Evolutionary conservation across 225 moss, liverwort and hornwort genomes (phyloP).

Genomic region (Polytrichum formosum): DNA sequence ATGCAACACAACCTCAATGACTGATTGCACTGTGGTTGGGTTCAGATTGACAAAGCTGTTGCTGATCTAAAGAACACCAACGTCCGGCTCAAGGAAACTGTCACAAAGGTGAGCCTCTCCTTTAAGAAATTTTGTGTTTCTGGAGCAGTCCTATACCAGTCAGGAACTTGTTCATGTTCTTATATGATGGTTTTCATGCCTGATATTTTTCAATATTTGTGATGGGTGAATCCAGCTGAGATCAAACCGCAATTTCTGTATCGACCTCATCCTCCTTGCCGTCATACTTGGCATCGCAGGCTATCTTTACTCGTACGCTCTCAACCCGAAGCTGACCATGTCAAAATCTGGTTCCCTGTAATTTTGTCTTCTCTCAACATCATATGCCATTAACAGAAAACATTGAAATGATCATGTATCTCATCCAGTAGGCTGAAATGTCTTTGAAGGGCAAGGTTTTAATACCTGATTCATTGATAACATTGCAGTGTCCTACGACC

Average conservation of each 20-base stretch:
- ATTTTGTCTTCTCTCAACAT: too few species aligned
- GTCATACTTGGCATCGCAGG: constrained; percentile 70
- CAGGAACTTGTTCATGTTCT: too few species aligned
- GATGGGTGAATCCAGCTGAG: constrained; percentile 53
- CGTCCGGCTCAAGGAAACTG: constrained; percentile 60
- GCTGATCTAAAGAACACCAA: constrained; percentile 65
- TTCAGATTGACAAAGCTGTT: constrained; percentile 63
- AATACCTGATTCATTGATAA: too few species aligned
- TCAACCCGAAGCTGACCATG: neutral
- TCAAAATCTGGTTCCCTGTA: neutral
- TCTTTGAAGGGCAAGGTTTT: too few species aligned
- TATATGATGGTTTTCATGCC: neutral
- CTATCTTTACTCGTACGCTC: constrained; percentile 48
- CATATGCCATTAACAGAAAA: too few species aligned
- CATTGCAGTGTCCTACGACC: too few species aligned
- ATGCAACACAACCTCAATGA: neutral
- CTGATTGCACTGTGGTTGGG: neutral
- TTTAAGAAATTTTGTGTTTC: neutral
- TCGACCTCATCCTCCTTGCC: constrained; percentile 59
- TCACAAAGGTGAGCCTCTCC: constrained; percentile 49
- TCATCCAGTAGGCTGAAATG: too few species aligned
- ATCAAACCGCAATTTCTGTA: constrained; percentile 73
- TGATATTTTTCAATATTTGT: constrained; percentile 6
- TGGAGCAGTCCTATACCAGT: too few species aligned
- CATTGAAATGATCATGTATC: too few species aligned